A percentile compares a stretch with the other conserved stretches of the same genome.
These are phyloP conservation scores for Aspergillus clavatus DNA, from an alignment of 2,329 filamentous ascomycete species.

Conservation along the genomic window DNA sequence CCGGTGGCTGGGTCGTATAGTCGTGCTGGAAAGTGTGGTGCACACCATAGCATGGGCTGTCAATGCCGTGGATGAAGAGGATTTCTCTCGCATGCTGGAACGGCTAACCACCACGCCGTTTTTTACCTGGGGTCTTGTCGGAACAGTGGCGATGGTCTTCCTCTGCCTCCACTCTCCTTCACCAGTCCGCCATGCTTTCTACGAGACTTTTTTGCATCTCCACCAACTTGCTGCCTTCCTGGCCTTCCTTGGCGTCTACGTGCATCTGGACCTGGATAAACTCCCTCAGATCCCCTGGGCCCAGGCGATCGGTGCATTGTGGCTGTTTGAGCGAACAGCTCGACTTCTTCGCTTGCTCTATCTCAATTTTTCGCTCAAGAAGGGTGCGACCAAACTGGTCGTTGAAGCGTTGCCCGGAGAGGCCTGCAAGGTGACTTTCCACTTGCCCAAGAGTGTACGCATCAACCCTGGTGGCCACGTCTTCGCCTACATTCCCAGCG, in stretches of 20 bases:
- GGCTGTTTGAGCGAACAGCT: conserved; percentile 41
- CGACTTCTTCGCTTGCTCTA: conserved; percentile 48
- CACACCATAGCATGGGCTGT: conserved; percentile 74
- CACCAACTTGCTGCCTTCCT: conserved; percentile 43
- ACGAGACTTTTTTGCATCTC: conserved; percentile 45
- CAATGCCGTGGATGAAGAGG: conserved; percentile 52
- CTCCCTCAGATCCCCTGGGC: conserved; percentile 41
- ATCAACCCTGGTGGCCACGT: conserved; percentile 56
- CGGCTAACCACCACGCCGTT: conserved; percentile 37
- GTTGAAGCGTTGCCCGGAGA: conserved; percentile 57
- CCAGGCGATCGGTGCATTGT: conserved; percentile 34
- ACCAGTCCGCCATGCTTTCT: conserved; percentile 43
- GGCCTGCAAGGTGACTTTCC: conserved; percentile 57
- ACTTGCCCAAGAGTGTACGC: conserved; percentile 51
- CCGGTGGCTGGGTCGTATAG: conserved; percentile 74
- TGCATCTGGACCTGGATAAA: conserved; percentile 40
- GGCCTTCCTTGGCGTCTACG: conserved; percentile 42
- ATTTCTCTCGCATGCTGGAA: conserved; percentile 29
- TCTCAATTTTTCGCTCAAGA: conserved; percentile 50
- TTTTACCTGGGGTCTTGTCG: conserved; percentile 44
- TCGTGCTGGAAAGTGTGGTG: conserved; percentile 64
- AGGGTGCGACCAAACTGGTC: conserved; percentile 48
- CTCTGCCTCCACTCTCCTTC: conserved; percentile 43
- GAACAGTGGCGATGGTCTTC: conserved; percentile 37
- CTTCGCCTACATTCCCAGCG: conserved; percentile 54